Evolutionary conservation across 352 stramenopile genomes (phyloP), one percentile per base, ranked within the genome.

Genomic region (Thraustotheca clavata): DNA sequence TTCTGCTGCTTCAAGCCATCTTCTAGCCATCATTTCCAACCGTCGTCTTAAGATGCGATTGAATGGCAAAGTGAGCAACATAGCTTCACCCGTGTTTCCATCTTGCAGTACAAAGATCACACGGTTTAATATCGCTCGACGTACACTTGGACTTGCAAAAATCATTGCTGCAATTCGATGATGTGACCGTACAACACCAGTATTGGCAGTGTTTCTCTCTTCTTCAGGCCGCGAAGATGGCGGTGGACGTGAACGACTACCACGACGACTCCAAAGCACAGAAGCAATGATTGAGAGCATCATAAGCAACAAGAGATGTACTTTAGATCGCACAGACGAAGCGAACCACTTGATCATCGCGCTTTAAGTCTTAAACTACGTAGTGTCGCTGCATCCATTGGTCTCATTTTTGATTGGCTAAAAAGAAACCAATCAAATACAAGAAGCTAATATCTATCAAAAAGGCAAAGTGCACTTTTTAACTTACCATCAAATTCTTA

Each of bases 31-130:
- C 22, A 50, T 14, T 14, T 50, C 43, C 6, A 50, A 29, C 7
- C 43, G 43, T 50, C 43, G 43, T 29, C 43, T 22, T 12, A 50
- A 29, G 14, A 50, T 50, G 14, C 43, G 43, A 29, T 50, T 50
- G 43, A 50, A 50, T 6, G 43, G 43, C 43, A 50, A 14, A 6
- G 43, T 14, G 7, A 50, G 14, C 43, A 50, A 14, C 43, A 50
- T 50, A 6, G 43, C 43, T 29, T 50, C 43, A 29, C 43, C 43
- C 43, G 43, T 50, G 14, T 50, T 50, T 12, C 43, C 43, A 29
- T 50, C 43, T 29, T 50, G 43, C 43, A 50, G 33, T 12, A 50
- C 43, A 14, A 50, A 50, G 43, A 50, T 50, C 22, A 50, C 43
- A 6, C 43, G 43, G 43, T 29, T 50, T 14, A 50, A 50, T 22